phyloP scores from a whole-genome alignment of 1,284 basidiomycete species.

The Ganoderma boninense region DNA sequence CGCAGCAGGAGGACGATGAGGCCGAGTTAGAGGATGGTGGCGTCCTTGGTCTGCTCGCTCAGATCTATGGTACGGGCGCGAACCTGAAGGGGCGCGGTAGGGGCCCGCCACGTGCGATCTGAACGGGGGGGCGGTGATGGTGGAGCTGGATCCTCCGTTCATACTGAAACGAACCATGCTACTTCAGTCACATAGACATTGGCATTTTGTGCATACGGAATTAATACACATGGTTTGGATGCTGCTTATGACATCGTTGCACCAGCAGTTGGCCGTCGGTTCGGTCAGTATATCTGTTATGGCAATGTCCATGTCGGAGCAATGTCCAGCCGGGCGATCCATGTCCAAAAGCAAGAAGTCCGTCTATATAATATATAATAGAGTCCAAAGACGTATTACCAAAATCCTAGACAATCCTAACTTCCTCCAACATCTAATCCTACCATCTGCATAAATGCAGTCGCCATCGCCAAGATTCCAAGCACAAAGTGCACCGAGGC shows the following conservation, averaged over 20 bases:
- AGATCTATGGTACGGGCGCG: conserved; percentile 76
- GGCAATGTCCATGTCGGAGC: neutral
- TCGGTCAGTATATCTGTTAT: neutral
- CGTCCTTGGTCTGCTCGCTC: conserved; percentile 76
- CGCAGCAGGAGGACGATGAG: conserved; percentile 64
- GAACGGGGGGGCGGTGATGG: conserved; percentile 6
- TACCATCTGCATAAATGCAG: neutral
- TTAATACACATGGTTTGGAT: neutral
- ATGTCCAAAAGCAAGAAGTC: neutral
- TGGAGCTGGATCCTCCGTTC: neutral
- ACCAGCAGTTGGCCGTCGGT: neutral
- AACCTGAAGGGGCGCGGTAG: conserved; percentile 45
- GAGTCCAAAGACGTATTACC: neutral
- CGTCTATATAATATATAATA: neutral
- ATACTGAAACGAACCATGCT: neutral
- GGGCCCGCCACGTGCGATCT: conserved; percentile 58
- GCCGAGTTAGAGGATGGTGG: conserved; percentile 69
- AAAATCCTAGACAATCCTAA: neutral
- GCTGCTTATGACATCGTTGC: neutral
- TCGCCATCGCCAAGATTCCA: neutral
- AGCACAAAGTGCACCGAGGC: neutral
- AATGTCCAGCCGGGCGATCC: neutral
- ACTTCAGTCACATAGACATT: neutral
- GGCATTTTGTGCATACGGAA: neutral
- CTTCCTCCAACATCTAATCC: neutral